Evolutionary conservation across 371 early-diverging fungal genomes (phyloP), one percentile per base, ranked within the genome.

Genomic region (Lichtheimia corymbifera): DNA sequence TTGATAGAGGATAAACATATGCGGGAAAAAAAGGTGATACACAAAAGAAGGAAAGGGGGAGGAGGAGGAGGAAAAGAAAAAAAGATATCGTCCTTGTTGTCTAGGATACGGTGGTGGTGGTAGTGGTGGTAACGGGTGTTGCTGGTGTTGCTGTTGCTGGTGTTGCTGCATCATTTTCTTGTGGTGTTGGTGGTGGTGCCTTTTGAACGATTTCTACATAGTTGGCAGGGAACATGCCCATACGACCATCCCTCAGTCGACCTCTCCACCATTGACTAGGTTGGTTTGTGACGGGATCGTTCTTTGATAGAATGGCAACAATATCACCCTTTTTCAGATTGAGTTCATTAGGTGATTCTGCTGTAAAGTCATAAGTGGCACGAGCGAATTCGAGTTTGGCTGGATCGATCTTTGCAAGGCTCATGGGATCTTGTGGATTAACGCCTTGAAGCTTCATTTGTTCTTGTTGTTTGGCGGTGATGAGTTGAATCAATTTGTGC

Each of bases 251-350:
- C 44, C 93, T 84, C 14, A 88, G 72, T 55, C 92, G 72, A 17
- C 97, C 97, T 50, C 91, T 80, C 98, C 98, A 98, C 97, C 97
- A 97, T 70, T 82, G 80, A 57, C 87, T 87, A 25, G 89, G 87
- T n/a, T 85, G 84, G 1, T 91, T 92, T 3, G 81, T 76, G 56
- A 84, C 85, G 20, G 92, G 88, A 68, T 95, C 95, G 2, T 79
- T 78, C 67, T 87, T 90, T 56, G 82, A 86, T 63, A 89, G 66
- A 61, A 98, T 86, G 1, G 95, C 94, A 24, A 98, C 83, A 22
- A 92, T 78, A 40, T 96, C 96, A 12, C 97, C 97, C 61, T 86
- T 83, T 53, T 80, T 83, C 62, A 98, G 84, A 35, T 73, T 79
- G 50, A 98, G 76, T 73, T 98, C 98, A 47, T 83, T 84, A 0